These are phyloP conservation scores for Penicillium ochrochloron DNA, from an alignment of 495 filamentous ascomycete species.

Conservation along the genomic window DNA sequence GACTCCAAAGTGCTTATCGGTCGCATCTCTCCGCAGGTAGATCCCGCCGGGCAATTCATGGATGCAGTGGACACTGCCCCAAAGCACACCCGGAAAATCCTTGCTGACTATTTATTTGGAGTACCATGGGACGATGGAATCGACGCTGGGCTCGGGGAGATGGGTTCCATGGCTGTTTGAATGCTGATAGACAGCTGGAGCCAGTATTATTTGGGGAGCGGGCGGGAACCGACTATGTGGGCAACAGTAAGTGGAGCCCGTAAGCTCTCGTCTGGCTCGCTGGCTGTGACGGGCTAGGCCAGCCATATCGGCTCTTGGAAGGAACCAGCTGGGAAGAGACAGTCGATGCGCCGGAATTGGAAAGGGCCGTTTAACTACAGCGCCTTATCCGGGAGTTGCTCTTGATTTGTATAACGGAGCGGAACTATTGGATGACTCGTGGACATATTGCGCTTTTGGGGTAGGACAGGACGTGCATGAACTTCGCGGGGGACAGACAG, in stretches of 20 bases:
- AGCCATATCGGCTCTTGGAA: background rate
- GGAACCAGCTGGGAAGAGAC: background rate
- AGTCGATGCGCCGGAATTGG: background rate
- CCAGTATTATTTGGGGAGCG: background rate
- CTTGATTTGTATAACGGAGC: background rate
- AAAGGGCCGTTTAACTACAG: background rate
- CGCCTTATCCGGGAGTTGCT: background rate
- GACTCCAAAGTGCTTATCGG: background rate
- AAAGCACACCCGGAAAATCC: conserved; percentile 11
- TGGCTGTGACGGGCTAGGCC: background rate
- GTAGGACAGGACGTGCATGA: background rate
- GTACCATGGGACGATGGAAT: conserved; percentile 6
- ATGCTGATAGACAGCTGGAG: conserved; percentile 3
- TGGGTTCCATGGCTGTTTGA: background rate
- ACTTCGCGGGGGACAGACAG: background rate
- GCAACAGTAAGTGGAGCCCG: background rate
- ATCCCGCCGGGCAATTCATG: background rate
- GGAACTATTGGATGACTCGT: background rate
- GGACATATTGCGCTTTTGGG: conserved; percentile 2
- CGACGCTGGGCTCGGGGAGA: background rate
- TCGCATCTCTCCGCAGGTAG: conserved; percentile 8
- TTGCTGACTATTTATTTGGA: background rate
- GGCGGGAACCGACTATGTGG: background rate
- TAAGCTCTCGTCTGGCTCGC: background rate
- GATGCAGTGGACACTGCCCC: conserved; percentile 6